Percentiles rank a stretch among this genome's conserved stretches.
Evolutionary conservation across 1,139 yeast species (phyloP).

Genomic region (Suhomyces bokatorum): DNA sequence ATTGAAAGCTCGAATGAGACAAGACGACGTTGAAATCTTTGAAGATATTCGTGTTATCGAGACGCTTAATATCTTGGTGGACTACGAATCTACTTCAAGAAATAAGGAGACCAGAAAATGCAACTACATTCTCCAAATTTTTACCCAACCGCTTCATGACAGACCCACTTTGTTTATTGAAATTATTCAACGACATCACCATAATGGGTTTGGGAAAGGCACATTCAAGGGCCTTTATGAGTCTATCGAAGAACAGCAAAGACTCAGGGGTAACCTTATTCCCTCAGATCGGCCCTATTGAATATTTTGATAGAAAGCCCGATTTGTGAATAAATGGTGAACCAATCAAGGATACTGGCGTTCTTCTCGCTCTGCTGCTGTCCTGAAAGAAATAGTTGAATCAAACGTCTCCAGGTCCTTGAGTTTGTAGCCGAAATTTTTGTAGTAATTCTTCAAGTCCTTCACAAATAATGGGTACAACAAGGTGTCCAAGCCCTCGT

Average conservation of each 20-base stretch:
- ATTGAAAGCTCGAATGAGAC: constrained; percentile 43
- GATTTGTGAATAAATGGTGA: no score
- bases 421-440: constrained; percentile 28
- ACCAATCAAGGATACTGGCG: not conserved
- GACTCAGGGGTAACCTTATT: constrained; percentile 48
- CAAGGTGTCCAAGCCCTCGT: constrained; percentile 42
- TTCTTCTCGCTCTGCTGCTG: not conserved
- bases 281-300: not conserved
- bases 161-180: constrained; percentile 82
- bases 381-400: not conserved
- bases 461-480: constrained; percentile 50
- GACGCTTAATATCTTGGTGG: constrained; percentile 60
- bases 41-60: constrained; percentile 50
- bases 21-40: constrained; percentile 35
- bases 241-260: constrained; percentile 67
- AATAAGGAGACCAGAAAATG: constrained; percentile 29
- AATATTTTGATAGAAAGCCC: not conserved
- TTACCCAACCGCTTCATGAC: constrained; percentile 73
- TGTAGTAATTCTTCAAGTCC: constrained; percentile 39
- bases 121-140: constrained; percentile 75
- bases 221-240: constrained; percentile 81
- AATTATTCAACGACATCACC: constrained; percentile 75
- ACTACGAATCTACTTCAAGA: constrained; percentile 58
- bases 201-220: constrained; percentile 86
- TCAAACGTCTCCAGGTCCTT: constrained; percentile 13